Base-by-base conservation (phyloP, 345 rosid species). In the Lumnitzera racemosa region DNA sequence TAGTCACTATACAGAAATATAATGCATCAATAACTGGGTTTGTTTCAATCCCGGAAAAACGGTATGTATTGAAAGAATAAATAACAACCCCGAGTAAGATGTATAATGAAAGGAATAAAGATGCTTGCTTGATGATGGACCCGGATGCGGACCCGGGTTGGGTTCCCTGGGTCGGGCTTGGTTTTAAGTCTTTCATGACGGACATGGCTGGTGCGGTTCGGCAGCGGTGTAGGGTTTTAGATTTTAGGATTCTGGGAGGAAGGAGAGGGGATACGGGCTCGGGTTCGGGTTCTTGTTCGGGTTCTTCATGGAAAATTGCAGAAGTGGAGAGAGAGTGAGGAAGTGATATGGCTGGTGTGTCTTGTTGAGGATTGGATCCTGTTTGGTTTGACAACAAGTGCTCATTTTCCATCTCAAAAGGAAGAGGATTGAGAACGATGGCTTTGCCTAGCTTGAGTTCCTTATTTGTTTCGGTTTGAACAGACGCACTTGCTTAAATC, bases 201-300 rank as follows among this genome's bases (percentile, higher is more conserved):
- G 79, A 76, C 90, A 92, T 76, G 52, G 96, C 98, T 11, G 98
- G 96, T 43, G 98, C 96, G 2, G 98, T 89, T 59, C 68, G 81
- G 58, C 74, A 81, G 13, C 98, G 74, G 57, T 76, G 95, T 54
- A 92, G 91, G 16, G 27, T n/a, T 47, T 57, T 41, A 14, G 54
- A 47, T 46, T 4, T 53, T 29, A 17, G 1, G 61, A 27, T 41
- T 48, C 56, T 13, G 64, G 61, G 15, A 48, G 56, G 64, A 27
- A 27, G 55, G 47, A 24, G 58, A 13, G 57, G 46, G 65, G 72
- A 76, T 75, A 68, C 73, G 51, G 48, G 61, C 54, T 10, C 81
- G 72, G 36, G 70, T 49, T 23, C 73, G 53, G 48, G 61, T 56
- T 10, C 82, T 68, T 36, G 68, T 49, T 23, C 31, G 31, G 92